Evolutionary conservation across 305 asterid genomes (phyloP).

Genomic region (Petunia hybrid): DNA sequence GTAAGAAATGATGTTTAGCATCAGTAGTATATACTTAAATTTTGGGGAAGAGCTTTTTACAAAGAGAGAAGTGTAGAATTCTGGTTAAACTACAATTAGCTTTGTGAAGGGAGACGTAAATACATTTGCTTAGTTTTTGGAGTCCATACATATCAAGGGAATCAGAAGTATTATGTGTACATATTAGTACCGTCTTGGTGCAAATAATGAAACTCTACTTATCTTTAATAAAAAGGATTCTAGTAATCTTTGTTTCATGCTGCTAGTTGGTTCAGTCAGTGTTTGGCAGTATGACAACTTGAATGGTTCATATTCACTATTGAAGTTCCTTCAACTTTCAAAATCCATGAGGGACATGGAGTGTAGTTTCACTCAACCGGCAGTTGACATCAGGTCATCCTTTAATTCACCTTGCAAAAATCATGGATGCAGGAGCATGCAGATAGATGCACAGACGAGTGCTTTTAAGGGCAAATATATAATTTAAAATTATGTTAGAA

Average conservation of each 20-base stretch:
- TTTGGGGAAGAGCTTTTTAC: background rate
- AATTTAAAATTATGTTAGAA: slow-evolving; percentile 1
- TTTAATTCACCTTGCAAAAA: background rate
- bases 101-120: background rate
- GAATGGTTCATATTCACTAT: background rate
- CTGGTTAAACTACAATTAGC: background rate
- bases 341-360: background rate
- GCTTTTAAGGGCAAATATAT: background rate
- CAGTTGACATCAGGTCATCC: background rate
- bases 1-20: background rate
- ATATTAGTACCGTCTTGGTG: background rate
- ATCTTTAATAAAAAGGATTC: background rate
- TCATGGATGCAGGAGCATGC: background rate
- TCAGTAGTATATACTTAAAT: background rate
- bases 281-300: background rate
- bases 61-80: background rate
- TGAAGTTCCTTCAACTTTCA: background rate
- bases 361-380: background rate
- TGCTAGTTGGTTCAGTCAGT: background rate
- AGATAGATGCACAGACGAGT: background rate
- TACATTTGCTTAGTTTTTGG: background rate
- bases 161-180: background rate
- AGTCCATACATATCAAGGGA: background rate
- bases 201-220: background rate
- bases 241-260: background rate